Conservation (phyloP, 2,329 filamentous ascomycete genomes). For the Cryoendolithus antarcticus region DNA sequence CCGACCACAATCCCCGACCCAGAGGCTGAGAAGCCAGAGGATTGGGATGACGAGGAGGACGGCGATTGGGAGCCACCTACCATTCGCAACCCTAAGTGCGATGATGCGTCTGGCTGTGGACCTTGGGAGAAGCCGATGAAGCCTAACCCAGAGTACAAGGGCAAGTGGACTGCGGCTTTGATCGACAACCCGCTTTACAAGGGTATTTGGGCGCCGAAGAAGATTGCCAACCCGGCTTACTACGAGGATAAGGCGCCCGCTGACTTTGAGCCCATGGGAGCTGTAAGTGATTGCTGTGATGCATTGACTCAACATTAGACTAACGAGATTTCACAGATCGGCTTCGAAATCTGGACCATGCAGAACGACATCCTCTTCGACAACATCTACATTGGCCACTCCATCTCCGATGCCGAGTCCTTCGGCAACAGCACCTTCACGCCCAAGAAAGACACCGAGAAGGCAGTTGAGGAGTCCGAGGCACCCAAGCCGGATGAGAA, state of each 20-base stretch:
- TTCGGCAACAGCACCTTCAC: slow-evolving; percentile 82
- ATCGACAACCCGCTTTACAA: slow-evolving; percentile 99
- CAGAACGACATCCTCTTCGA: slow-evolving; percentile 97
- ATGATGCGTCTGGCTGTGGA: slow-evolving; percentile 84
- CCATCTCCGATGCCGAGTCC: slow-evolving; percentile 78
- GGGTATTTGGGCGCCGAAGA: slow-evolving; percentile 83
- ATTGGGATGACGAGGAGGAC: slow-evolving; percentile 99
- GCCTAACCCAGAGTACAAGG: slow-evolving; percentile 95
- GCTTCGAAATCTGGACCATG: slow-evolving; percentile 99
- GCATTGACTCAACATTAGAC: neutral
- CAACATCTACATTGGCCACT: slow-evolving; percentile 99
- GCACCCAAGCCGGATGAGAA: slow-evolving; percentile 58
- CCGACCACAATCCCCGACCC: slow-evolving; percentile 74
- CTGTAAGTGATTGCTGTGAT: slow-evolving; percentile 49
- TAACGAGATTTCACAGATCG: slow-evolving; percentile 48
- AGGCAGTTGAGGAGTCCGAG: slow-evolving; percentile 62
- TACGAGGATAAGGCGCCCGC: slow-evolving; percentile 94
- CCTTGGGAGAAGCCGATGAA: slow-evolving; percentile 84
- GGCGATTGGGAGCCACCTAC: slow-evolving; percentile 90
- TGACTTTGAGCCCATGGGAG: slow-evolving; percentile 96
- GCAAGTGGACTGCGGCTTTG: slow-evolving; percentile 87
- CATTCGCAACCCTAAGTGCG: slow-evolving; percentile 91
- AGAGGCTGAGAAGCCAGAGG: slow-evolving; percentile 92
- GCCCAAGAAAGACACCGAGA: slow-evolving; percentile 74
- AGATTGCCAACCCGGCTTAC: slow-evolving; percentile 94